Conservation (phyloP, 345 rosid species). For the Bretschneidera sinensis region DNA sequence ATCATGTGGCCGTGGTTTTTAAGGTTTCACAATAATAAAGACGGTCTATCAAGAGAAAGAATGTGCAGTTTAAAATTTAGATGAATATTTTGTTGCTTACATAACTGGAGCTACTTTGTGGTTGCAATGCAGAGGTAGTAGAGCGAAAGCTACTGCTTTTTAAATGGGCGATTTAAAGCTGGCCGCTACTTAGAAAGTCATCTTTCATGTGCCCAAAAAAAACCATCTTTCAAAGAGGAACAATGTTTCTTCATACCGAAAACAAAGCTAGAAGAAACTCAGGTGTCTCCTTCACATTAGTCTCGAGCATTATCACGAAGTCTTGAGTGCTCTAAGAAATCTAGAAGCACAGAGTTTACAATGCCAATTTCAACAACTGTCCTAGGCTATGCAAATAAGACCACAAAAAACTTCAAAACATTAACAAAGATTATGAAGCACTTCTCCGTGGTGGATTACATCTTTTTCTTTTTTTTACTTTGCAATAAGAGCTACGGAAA, state of each 20-base stretch:
- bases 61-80: too few relatives aligned
- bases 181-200: too few relatives aligned
- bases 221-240: too few relatives aligned
- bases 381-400: neutral
- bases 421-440: neutral
- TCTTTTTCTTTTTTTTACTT: constrained; percentile 14
- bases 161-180: too few relatives aligned
- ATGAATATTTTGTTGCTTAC: too few relatives aligned
- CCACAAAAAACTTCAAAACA: constrained; percentile 3
- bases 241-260: neutral
- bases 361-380: neutral
- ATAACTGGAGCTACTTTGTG: too few relatives aligned
- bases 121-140: too few relatives aligned
- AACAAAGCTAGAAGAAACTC: neutral
- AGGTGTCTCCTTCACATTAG: neutral
- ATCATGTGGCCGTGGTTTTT: too few relatives aligned
- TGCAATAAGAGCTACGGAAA: neutral
- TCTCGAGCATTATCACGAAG: neutral
- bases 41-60: too few relatives aligned
- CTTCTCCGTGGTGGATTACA: neutral
- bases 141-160: too few relatives aligned
- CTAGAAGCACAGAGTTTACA: neutral
- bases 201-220: too few relatives aligned
- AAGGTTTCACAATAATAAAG: too few relatives aligned
- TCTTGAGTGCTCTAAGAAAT: neutral